Evolutionary conservation across 2,329 filamentous ascomycete species (phyloP).

Genomic region (Aphanoascus verrucosus): DNA sequence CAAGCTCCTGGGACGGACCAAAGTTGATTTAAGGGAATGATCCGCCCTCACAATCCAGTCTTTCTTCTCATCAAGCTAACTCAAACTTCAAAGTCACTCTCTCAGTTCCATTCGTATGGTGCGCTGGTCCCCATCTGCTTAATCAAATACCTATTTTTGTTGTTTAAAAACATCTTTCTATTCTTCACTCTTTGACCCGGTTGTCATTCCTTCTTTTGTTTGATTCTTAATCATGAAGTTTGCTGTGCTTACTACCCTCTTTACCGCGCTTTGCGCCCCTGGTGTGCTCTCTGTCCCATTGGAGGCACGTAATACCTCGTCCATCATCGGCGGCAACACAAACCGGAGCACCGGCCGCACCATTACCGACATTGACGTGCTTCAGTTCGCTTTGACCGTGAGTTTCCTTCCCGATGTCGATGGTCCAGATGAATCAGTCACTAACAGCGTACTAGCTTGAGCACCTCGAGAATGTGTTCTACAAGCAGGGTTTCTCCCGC

Average conservation of each 20-base stretch:
- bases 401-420: background rate
- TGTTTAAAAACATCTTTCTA: slow-evolving; percentile 3
- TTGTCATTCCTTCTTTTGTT: slow-evolving; percentile 12
- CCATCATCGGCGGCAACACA: background rate
- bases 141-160: slow-evolving; percentile 11
- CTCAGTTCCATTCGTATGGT: slow-evolving; percentile 14
- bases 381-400: slow-evolving; percentile 18
- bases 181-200: slow-evolving; percentile 12
- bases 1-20: background rate
- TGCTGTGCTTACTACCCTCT: slow-evolving; percentile 10
- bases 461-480: slow-evolving; percentile 53
- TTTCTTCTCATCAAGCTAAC: slow-evolving; percentile 4
- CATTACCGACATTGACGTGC: slow-evolving; percentile 16
- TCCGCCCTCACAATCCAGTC: slow-evolving; percentile 7
- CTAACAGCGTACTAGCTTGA: slow-evolving; percentile 31
- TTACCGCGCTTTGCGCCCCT: slow-evolving; percentile 11
- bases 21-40: slow-evolving; percentile 12
- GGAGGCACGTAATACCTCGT: slow-evolving; percentile 10
- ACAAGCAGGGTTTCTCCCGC: slow-evolving; percentile 48
- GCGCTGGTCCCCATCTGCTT: slow-evolving; percentile 16
- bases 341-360: slow-evolving; percentile 3
- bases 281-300: slow-evolving; percentile 11
- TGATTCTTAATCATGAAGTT: slow-evolving; percentile 14
- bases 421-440: background rate
- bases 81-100: slow-evolving; percentile 13